Conservation (phyloP, 441 rosid genomes). For the Pelargonium cotyledonis region DNA sequence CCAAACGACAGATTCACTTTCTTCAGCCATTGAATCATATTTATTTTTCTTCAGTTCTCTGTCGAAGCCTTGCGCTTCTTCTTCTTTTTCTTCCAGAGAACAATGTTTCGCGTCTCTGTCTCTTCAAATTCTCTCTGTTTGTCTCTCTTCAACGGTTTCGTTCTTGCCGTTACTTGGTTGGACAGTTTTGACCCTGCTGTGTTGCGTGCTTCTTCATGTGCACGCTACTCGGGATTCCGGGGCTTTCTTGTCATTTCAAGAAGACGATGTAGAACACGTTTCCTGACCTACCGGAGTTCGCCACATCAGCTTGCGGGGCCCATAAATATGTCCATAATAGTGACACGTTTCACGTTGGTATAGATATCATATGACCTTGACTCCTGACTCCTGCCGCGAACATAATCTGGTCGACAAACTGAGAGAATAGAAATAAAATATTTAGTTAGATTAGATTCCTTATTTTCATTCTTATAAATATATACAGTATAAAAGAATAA, state of each 20-base stretch:
- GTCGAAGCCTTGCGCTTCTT: neutral
- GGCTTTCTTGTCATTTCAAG: neutral
- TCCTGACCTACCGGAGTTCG: constrained; percentile 5
- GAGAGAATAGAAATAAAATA: too few species aligned
- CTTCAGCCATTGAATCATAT: constrained; percentile 58
- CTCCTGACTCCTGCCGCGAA: too few species aligned
- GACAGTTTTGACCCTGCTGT: neutral
- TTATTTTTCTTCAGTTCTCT: constrained; percentile 20
- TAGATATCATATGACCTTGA: too few species aligned
- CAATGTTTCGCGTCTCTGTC: constrained; percentile 3
- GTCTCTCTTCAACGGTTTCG: neutral
- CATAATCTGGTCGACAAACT: too few species aligned
- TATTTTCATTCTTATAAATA: too few species aligned
- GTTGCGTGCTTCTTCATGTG: neutral
- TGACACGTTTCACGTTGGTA: neutral
- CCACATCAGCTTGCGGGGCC: constrained; percentile 17
- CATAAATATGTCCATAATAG: neutral
- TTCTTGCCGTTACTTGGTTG: neutral
- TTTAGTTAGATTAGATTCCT: too few species aligned
- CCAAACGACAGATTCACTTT: constrained; percentile 65
- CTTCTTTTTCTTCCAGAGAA: neutral
- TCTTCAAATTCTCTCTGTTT: neutral
- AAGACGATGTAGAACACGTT: constrained; percentile 11
- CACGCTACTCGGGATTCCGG: neutral
- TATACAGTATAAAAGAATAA: too few species aligned